Percentiles rank a stretch among this genome's conserved stretches.
These are phyloP conservation scores for Moesziomyces antarcticus DNA, from an alignment of 1,284 basidiomycete species.

Conservation along the genomic window DNA sequence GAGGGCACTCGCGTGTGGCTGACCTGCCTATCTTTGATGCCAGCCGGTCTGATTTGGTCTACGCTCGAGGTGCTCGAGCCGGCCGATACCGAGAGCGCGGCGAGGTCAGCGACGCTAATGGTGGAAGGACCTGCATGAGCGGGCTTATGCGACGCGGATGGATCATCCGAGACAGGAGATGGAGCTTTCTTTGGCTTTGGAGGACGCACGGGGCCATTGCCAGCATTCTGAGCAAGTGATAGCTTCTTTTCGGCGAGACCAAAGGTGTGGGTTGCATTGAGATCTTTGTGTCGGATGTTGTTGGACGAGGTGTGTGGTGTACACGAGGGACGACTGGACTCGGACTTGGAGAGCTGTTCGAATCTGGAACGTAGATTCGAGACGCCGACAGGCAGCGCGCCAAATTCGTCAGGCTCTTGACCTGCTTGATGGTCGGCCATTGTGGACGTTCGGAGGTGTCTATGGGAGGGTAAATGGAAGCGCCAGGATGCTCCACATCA, in stretches of 20 bases:
- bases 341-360: slow-evolving; percentile 50
- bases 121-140: slow-evolving; percentile 6
- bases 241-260: slow-evolving; percentile 43
- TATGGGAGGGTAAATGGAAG: neutral
- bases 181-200: slow-evolving; percentile 18
- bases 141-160: slow-evolving; percentile 1
- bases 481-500: neutral
- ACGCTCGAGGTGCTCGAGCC: slow-evolving; percentile 26
- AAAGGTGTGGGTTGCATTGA: slow-evolving; percentile 35
- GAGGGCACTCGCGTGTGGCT: slow-evolving; percentile 13
- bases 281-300: slow-evolving; percentile 14
- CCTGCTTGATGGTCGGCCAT: slow-evolving; percentile 31
- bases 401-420: slow-evolving; percentile 46
- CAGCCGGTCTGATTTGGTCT: slow-evolving; percentile 9
- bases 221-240: slow-evolving; percentile 7
- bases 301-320: slow-evolving; percentile 6
- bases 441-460: neutral
- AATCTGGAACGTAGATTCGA: slow-evolving; percentile 47
- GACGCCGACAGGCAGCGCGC: slow-evolving; percentile 39
- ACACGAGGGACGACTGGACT: slow-evolving; percentile 27
- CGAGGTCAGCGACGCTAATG: slow-evolving; percentile 23
- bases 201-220: neutral
- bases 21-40: slow-evolving; percentile 12
- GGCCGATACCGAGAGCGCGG: slow-evolving; percentile 3
- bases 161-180: slow-evolving; percentile 7